Evolutionary conservation across 2,329 filamentous ascomycete genomes (phyloP).

Genomic region (Botryotinia calthae): DNA sequence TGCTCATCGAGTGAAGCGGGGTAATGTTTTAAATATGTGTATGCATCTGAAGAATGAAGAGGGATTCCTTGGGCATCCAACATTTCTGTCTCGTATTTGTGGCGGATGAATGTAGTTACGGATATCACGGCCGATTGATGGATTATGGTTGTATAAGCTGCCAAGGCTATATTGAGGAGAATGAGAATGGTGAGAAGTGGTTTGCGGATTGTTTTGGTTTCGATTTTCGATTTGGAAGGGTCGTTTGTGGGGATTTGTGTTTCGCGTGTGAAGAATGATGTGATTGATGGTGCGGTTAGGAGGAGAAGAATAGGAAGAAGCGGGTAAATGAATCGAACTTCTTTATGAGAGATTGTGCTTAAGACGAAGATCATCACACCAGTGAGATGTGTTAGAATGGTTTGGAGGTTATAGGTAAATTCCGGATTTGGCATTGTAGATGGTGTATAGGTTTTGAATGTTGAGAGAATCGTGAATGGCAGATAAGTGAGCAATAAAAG

Average conservation of each 20-base stretch:
- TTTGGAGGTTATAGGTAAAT: constrained; percentile 42
- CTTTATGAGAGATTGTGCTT: constrained; percentile 87
- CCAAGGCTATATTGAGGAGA: constrained; percentile 65
- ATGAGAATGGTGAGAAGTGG: constrained; percentile 57
- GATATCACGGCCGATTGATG: constrained; percentile 80
- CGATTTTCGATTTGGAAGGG: constrained; percentile 22
- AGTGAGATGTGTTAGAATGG: constrained; percentile 52
- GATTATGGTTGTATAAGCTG: constrained; percentile 68
- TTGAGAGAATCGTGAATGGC: constrained; percentile 68
- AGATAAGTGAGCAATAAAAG: constrained; percentile 80
- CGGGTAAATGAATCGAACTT: constrained; percentile 95
- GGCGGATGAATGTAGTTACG: constrained; percentile 73
- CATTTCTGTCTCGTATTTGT: constrained; percentile 62
- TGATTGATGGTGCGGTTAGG: constrained; percentile 66
- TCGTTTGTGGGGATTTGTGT: constrained; percentile 24
- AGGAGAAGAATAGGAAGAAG: constrained; percentile 84
- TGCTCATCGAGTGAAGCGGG: neutral
- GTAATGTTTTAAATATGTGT: constrained; percentile 15
- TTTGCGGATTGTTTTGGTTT: constrained; percentile 44
- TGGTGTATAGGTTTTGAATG: constrained; percentile 36
- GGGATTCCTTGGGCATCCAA: constrained; percentile 42
- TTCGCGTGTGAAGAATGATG: constrained; percentile 49
- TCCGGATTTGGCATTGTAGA: neutral
- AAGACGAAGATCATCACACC: constrained; percentile 56
- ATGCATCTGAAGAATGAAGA: constrained; percentile 29